These are phyloP conservation scores for Anthoceros angustus DNA, from an alignment of 225 moss, liverwort and hornwort genomes.

Conservation along the genomic window DNA sequence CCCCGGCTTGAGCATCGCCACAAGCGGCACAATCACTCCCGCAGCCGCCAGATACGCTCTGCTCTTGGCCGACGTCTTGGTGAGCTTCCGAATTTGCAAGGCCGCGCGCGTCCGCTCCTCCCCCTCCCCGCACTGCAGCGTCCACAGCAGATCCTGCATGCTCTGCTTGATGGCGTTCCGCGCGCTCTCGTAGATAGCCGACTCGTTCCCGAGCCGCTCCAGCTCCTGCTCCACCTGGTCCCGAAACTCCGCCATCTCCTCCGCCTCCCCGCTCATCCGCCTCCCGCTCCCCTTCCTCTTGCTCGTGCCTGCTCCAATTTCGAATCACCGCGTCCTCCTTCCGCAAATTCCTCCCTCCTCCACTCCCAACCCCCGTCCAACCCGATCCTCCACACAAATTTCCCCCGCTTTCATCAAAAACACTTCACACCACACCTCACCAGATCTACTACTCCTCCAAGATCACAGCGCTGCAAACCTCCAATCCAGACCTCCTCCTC, in stretches of 20 bases:
- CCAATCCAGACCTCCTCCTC: too few relatives aligned
- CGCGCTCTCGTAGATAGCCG: neutral
- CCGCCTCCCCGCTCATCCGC: neutral
- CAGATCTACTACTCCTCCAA: too few relatives aligned
- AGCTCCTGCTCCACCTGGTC: constrained; percentile 2
- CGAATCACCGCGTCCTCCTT: too few relatives aligned
- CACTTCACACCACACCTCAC: too few relatives aligned
- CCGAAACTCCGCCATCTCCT: neutral
- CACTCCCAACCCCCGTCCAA: too few relatives aligned
- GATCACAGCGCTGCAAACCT: too few relatives aligned
- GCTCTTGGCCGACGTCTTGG: constrained; percentile 4
- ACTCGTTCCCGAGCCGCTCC: neutral
- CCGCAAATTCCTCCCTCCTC: too few relatives aligned
- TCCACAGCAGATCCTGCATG: neutral
- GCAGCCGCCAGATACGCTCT: neutral
- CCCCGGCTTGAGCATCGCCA: neutral
- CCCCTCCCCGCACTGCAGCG: constrained; percentile 2
- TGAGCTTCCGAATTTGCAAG: neutral
- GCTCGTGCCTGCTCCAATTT: too few relatives aligned
- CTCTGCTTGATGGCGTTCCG: neutral
- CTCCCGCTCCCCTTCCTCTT: too few relatives aligned
- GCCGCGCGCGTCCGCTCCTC: neutral
- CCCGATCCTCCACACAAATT: too few relatives aligned
- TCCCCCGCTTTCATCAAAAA: too few relatives aligned
- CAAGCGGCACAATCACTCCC: constrained; percentile 2